Percentiles rank a stretch among this genome's conserved stretches.
phyloP scores from a whole-genome alignment of 2,329 filamentous ascomycete species.

The Cladosporium sp. region DNA sequence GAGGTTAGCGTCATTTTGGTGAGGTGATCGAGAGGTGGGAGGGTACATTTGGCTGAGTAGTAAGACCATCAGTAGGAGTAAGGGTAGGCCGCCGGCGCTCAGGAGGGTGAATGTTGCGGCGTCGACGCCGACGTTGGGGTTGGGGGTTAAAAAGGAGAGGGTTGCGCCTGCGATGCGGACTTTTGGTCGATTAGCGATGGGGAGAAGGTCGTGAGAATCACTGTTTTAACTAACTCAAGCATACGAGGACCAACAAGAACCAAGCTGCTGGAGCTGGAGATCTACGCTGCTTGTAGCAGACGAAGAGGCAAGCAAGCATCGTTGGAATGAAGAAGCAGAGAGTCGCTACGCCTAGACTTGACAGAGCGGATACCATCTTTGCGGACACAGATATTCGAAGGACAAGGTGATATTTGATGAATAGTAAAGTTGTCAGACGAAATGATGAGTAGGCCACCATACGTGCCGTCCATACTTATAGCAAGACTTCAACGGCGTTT shows the following conservation, averaged over 20 bases:
- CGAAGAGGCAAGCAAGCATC: not conserved
- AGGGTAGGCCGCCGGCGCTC: not conserved
- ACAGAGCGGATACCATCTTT: constrained; percentile 1
- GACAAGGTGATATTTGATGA: too few relatives aligned
- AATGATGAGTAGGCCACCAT: too few relatives aligned
- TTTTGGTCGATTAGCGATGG: not conserved
- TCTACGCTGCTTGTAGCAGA: not conserved
- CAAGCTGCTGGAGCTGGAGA: not conserved
- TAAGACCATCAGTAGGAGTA: not conserved
- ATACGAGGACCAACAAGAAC: constrained; percentile 2
- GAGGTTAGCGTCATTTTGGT: not conserved
- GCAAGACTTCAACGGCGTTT: too few relatives aligned
- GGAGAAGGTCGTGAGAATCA: not conserved
- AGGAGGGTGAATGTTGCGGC: not conserved
- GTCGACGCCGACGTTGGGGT: not conserved
- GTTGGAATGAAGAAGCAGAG: not conserved
- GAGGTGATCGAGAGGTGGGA: too few relatives aligned
- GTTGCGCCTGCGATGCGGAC: constrained; percentile 1
- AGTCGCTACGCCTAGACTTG: constrained; percentile 1
- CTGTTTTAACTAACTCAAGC: not conserved
- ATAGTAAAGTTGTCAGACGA: too few relatives aligned
- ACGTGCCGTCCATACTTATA: too few relatives aligned
- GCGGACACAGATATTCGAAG: too few relatives aligned
- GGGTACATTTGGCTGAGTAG: not conserved
- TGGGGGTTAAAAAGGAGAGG: not conserved